These are phyloP conservation scores for Centella asiatica DNA, from an alignment of 129 eudicot species.

Conservation along the genomic window DNA sequence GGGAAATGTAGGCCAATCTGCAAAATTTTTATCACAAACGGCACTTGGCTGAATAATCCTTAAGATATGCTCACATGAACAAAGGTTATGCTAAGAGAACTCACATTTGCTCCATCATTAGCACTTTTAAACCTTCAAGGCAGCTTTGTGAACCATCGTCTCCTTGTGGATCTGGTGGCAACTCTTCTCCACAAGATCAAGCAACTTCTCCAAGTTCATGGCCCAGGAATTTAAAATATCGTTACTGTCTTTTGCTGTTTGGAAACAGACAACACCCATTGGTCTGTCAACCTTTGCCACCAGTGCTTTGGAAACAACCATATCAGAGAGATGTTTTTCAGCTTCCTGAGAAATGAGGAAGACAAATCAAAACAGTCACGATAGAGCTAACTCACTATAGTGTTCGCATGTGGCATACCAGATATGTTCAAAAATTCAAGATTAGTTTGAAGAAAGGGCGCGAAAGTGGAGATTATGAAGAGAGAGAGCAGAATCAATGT, in stretches of 20 bases:
- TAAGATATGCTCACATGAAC: not conserved
- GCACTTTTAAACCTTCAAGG: constrained; percentile 33
- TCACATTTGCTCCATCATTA: not conserved
- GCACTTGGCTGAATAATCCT: not conserved
- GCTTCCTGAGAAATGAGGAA: constrained; percentile 46
- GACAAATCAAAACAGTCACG: not conserved
- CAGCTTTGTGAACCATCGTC: constrained; percentile 91
- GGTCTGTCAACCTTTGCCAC: constrained; percentile 90
- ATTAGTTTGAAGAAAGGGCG: no score
- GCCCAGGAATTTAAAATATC: constrained; percentile 89
- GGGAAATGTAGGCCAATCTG: not conserved
- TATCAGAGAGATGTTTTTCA: constrained; percentile 75
- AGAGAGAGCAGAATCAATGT: no score
- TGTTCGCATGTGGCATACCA: no score
- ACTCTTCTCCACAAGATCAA: constrained; percentile 93
- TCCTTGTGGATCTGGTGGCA: constrained; percentile 99
- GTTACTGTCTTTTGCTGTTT: constrained; percentile 73
- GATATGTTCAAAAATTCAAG: no score
- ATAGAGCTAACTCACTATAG: no score
- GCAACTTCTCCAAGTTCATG: constrained; percentile 76
- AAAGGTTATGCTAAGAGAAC: not conserved
- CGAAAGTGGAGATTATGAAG: no score
- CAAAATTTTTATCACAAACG: not conserved
- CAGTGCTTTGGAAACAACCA: constrained; percentile 89
- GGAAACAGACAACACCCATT: constrained; percentile 58